Conservation (phyloP, 176 grass and related monocot species). For the Musa troglodytarum region DNA sequence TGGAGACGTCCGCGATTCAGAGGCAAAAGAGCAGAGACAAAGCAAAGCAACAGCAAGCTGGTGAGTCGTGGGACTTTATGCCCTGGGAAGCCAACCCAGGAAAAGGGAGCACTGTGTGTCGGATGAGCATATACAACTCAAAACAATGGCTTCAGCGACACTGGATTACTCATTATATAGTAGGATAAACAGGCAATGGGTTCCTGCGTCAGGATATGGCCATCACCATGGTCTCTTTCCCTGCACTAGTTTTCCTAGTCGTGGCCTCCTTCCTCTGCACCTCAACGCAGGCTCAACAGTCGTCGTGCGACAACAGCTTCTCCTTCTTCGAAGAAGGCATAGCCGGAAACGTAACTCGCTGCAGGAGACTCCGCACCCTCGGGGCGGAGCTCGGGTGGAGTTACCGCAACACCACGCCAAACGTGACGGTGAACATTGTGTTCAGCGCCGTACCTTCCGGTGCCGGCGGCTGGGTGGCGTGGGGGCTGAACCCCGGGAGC, state of each 20-base stretch:
- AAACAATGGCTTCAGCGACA: not conserved
- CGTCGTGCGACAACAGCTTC: not conserved
- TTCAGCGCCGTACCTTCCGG: not conserved
- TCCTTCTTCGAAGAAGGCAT: not conserved
- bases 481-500: constrained; percentile 1
- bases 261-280: not conserved
- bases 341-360: not conserved
- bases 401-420: not conserved
- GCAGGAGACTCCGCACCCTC: not conserved
- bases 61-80: too few relatives aligned
- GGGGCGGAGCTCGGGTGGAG: constrained; percentile 3
- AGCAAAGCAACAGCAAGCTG: too few relatives aligned
- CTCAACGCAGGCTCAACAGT: not conserved
- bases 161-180: too few relatives aligned
- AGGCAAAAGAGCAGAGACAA: too few relatives aligned
- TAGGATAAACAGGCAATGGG: too few relatives aligned
- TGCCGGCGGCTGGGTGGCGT: not conserved
- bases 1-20: too few relatives aligned
- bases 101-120: too few relatives aligned
- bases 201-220: too few relatives aligned
- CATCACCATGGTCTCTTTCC: not conserved
- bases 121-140: too few relatives aligned
- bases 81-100: too few relatives aligned
- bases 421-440: constrained; percentile 1
- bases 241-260: not conserved